phyloP scores from a whole-genome alignment of 2,329 filamentous ascomycete genomes.

The Leptographium procerum region DNA sequence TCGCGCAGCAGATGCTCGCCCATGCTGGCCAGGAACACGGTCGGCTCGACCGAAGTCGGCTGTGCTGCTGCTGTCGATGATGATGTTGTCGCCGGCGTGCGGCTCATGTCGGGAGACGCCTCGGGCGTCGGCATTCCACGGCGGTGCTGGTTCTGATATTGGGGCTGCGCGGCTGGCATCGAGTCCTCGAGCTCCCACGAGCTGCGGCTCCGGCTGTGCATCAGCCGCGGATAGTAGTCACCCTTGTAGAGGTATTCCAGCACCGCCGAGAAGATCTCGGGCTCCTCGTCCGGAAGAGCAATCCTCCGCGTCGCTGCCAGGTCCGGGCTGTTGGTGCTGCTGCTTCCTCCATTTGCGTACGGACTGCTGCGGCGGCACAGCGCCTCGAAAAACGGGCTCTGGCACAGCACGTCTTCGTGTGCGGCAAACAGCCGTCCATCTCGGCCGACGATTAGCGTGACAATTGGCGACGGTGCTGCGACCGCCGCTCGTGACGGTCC shows the following conservation, averaged over 20 bases:
- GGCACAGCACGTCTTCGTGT: constrained; percentile 81
- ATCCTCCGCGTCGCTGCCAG: constrained; percentile 46
- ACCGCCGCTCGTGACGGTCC: constrained; percentile 17
- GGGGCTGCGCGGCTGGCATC: neutral
- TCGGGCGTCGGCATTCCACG: constrained; percentile 28
- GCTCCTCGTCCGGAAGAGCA: constrained; percentile 66
- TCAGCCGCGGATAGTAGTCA: constrained; percentile 83
- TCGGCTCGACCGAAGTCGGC: constrained; percentile 49
- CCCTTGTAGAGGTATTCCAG: constrained; percentile 97
- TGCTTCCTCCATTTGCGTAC: too few relatives aligned
- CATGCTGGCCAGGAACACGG: constrained; percentile 64
- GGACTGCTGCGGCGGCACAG: constrained; percentile 39
- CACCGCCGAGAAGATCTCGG: constrained; percentile 83
- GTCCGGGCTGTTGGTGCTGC: constrained; percentile 6
- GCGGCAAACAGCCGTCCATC: constrained; percentile 88
- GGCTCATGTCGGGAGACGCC: constrained; percentile 35
- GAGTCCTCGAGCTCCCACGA: constrained; percentile 79
- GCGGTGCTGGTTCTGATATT: too few relatives aligned
- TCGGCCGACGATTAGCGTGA: constrained; percentile 73
- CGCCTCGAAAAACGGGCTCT: constrained; percentile 73
- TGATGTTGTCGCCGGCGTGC: neutral
- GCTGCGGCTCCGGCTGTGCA: constrained; percentile 76
- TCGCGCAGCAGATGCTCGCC: constrained; percentile 75
- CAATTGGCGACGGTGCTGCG: constrained; percentile 54
- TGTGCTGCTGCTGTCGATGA: too few relatives aligned